phyloP scores from a whole-genome alignment of 176 grass and related monocot genomes.

The Otatea glauca region DNA sequence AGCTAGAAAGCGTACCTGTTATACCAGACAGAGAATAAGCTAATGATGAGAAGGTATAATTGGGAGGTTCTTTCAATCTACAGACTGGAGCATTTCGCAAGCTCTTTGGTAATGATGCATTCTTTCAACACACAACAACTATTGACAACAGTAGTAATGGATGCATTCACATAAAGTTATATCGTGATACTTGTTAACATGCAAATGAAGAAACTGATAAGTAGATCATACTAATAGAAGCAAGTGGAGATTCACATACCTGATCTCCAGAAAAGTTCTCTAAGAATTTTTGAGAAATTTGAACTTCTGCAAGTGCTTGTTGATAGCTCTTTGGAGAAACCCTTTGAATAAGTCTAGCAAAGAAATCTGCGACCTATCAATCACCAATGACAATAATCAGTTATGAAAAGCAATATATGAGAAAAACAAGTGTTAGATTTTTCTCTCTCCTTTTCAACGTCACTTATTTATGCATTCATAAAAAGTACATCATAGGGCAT shows the following conservation, averaged over 20 bases:
- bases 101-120: background rate
- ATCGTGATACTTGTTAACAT: slow-evolving; percentile 16
- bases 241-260: slow-evolving; percentile 46
- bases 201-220: slow-evolving; percentile 26
- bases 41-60: background rate
- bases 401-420: background rate
- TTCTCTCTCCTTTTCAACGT: background rate
- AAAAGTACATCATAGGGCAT: background rate
- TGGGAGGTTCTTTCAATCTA: slow-evolving; percentile 16
- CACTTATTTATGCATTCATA: background rate
- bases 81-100: background rate
- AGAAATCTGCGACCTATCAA: slow-evolving; percentile 77
- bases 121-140: slow-evolving; percentile 1
- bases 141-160: background rate
- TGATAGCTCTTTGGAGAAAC: slow-evolving; percentile 96
- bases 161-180: background rate
- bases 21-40: slow-evolving; percentile 33
- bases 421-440: background rate
- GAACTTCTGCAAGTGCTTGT: slow-evolving; percentile 95
- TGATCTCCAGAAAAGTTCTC: slow-evolving; percentile 98
- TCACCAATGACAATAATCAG: slow-evolving; percentile 22
- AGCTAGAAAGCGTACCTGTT: slow-evolving; percentile 88
- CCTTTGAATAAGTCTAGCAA: slow-evolving; percentile 87
- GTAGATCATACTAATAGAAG: slow-evolving; percentile 10
- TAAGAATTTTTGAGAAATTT: slow-evolving; percentile 90